A percentile compares a stretch with the other conserved stretches of the same genome.
Conservation (phyloP, 2,329 filamentous ascomycete genomes). For the Fusarium graminum region DNA sequence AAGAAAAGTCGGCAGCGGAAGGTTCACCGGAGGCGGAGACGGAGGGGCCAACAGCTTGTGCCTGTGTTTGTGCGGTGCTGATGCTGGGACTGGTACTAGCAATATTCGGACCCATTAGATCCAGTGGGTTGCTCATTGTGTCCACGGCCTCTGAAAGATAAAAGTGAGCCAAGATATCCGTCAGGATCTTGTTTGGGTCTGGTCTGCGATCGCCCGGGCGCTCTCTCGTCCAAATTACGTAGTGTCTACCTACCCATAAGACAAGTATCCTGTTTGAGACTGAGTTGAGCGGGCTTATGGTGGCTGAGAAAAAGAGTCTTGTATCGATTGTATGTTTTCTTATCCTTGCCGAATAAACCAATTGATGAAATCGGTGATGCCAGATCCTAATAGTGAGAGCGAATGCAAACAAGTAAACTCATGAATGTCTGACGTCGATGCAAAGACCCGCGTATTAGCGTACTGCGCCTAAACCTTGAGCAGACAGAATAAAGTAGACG, state of each 20-base stretch:
- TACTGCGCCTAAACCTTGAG: slow-evolving; percentile 14
- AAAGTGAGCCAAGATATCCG: slow-evolving; percentile 17
- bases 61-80: slow-evolving; percentile 4
- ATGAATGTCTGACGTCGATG: slow-evolving; percentile 29
- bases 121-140: slow-evolving; percentile 43
- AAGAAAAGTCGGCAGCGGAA: slow-evolving; percentile 48
- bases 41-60: slow-evolving; percentile 46
- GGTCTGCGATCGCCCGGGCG: not conserved
- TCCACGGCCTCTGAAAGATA: slow-evolving; percentile 40
- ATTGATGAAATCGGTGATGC: slow-evolving; percentile 3
- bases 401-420: slow-evolving; percentile 14
- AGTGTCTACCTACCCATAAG: not conserved
- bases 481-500: slow-evolving; percentile 9
- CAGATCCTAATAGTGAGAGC: slow-evolving; percentile 11
- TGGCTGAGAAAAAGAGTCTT: slow-evolving; percentile 2
- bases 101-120: slow-evolving; percentile 44
- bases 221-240: not conserved
- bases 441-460: slow-evolving; percentile 22
- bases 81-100: slow-evolving; percentile 36
- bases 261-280: not conserved
- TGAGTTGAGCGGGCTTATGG: not conserved
- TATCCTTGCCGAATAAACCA: slow-evolving; percentile 5
- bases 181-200: not conserved
- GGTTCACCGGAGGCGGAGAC: slow-evolving; percentile 47
- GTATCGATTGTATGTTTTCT: slow-evolving; percentile 25